These are phyloP conservation scores for Mortierella claussenii DNA, from an alignment of 192 early-diverging fungal species.

Conservation along the genomic window DNA sequence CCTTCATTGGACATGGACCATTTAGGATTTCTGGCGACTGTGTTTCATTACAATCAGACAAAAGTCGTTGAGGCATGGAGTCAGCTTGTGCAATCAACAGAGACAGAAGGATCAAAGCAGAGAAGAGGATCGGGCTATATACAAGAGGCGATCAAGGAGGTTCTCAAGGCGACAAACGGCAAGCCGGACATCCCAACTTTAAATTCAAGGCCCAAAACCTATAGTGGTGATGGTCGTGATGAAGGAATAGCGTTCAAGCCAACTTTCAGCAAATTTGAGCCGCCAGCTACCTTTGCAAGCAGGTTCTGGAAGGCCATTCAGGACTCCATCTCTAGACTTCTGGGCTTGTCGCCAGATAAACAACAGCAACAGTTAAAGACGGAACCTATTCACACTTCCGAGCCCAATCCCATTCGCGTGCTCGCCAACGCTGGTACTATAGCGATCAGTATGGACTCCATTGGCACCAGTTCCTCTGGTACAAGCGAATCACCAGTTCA, in stretches of 20 bases:
- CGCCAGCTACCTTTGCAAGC: not conserved
- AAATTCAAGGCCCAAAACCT: too few relatives aligned
- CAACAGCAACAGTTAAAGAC: too few relatives aligned
- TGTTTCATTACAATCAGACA: constrained; percentile 30
- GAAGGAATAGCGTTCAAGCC: too few relatives aligned
- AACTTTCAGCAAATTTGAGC: not conserved
- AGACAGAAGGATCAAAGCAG: constrained; percentile 15
- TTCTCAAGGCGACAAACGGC: not conserved
- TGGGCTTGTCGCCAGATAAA: too few relatives aligned
- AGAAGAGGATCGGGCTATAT: constrained; percentile 9
- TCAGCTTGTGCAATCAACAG: constrained; percentile 17
- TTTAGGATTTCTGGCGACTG: constrained; percentile 17
- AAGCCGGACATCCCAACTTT: not conserved
- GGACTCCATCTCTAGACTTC: not conserved
- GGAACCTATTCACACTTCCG: too few relatives aligned
- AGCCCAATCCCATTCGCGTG: too few relatives aligned
- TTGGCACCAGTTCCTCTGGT: too few relatives aligned
- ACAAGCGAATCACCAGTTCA: too few relatives aligned
- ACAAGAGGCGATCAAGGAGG: constrained; percentile 9
- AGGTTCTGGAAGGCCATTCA: not conserved
- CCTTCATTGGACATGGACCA: constrained; percentile 33
- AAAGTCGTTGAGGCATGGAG: constrained; percentile 25
- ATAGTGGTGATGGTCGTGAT: too few relatives aligned
- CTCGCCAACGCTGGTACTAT: too few relatives aligned
- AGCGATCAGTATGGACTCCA: too few relatives aligned